Base-by-base conservation (phyloP, 257 asterid species). In the Haberlea rhodopensis region DNA sequence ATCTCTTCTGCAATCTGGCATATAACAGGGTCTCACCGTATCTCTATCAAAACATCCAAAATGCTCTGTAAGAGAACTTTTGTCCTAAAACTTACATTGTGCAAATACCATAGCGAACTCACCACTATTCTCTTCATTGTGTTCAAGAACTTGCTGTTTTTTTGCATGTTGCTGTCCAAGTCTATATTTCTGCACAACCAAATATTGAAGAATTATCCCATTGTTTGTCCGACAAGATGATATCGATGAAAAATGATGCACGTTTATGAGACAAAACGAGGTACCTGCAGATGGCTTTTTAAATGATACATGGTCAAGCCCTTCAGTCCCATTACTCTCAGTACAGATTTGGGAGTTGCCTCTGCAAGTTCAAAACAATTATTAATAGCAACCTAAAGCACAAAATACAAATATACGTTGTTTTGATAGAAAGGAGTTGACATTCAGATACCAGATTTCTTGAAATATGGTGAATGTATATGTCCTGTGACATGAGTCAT, bases 341-440 rank as follows among this genome's bases (percentile, higher is more conserved):
- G 66, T 5, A 91, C 98, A 51, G 96, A 83, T 80, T 88, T 91
- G 5, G 98, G 98, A 54, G 98, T 91, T 18, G 98, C 96, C 79
- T 91, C 98, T 91, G 95, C 72, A 80, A 60, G 72, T 57, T 40
- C 26, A 67, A 54, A 25, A 29, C 18, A 71, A 64, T 32, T 28
- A 52, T 43, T 27, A 63, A 29, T 59, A 59, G 49, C 19, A 62
- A 43, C 67, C 16, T 37, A 37, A 37, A 5, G 11, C 46, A 10
- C 46, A 11, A 37, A 16, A 37, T 10, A 11, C 46, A 9, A 37
- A 10, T 2, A 3, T 11, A 37, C 46, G 2, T 37, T 10, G 16
- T 3, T 34, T 37, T 37, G 16, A 11, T 8, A 34, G 2, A 10
- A n/a, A 37, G 46, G 46, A 37, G 16, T 37, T 10, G n/a, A 1